phyloP scores from a whole-genome alignment of 1,139 yeast genomes.

The Yarrowia galli region DNA sequence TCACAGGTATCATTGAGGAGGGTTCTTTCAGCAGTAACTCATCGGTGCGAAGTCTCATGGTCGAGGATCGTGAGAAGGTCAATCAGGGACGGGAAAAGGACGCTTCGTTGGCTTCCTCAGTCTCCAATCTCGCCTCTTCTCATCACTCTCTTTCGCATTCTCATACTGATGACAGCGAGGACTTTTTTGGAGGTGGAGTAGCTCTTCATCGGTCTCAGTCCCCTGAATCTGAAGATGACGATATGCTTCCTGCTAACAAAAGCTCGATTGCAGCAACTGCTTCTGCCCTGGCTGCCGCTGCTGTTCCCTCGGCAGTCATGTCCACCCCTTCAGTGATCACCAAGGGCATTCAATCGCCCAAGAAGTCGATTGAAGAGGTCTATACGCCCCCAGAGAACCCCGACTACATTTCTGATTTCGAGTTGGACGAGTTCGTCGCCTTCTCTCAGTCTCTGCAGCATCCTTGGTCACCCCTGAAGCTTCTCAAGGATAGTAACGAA shows the following conservation, averaged over 20 bases:
- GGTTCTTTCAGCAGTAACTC: constrained; percentile 36
- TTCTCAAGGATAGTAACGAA: constrained; percentile 58
- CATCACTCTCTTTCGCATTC: constrained; percentile 18
- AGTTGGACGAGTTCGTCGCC: constrained; percentile 28
- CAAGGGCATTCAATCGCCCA: not conserved
- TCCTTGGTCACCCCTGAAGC: constrained; percentile 58
- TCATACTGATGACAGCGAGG: constrained; percentile 31
- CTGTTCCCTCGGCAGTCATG: not conserved
- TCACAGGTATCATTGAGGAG: constrained; percentile 29
- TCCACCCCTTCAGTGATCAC: not conserved
- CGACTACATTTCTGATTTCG: constrained; percentile 25
- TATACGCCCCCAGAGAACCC: constrained; percentile 22
- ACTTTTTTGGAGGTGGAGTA: constrained; percentile 21
- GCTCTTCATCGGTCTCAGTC: constrained; percentile 13
- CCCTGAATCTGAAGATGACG: constrained; percentile 13
- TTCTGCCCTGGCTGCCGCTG: constrained; percentile 16
- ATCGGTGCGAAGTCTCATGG: constrained; percentile 13
- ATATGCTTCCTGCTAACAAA: constrained; percentile 16
- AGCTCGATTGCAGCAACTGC: constrained; percentile 18
- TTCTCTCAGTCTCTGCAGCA: constrained; percentile 49
- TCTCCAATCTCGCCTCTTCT: constrained; percentile 8
- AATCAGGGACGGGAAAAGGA: not conserved
- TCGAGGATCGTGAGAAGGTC: constrained; percentile 12
- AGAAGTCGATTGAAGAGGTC: constrained; percentile 11
- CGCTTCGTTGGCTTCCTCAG: constrained; percentile 3